A percentile compares a stretch with the other conserved stretches of the same genome.
phyloP scores from a whole-genome alignment of 805 yeast genomes.

The Starmera dryadoides region DNA sequence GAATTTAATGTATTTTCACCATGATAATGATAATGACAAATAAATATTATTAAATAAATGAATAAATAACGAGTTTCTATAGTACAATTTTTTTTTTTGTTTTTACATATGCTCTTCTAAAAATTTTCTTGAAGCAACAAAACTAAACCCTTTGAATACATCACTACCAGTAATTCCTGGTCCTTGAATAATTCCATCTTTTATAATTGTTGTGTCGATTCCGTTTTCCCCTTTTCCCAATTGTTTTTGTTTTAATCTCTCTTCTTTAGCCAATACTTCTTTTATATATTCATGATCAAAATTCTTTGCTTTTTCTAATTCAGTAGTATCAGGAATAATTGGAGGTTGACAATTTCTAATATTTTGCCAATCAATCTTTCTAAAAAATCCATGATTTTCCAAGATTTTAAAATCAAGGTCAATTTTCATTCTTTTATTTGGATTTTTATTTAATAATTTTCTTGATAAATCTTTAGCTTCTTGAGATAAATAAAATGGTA shows the following conservation, averaged over 20 bases:
- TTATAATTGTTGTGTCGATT: neutral
- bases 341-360: constrained; percentile 55
- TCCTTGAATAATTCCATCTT: too few species aligned
- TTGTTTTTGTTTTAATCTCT: too few species aligned
- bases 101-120: constrained; percentile 21
- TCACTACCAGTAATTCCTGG: constrained; percentile 5
- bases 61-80: neutral
- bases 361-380: constrained; percentile 63
- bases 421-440: constrained; percentile 54
- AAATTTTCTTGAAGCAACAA: constrained; percentile 32
- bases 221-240: neutral
- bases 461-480: constrained; percentile 71
- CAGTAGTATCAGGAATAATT: constrained; percentile 64
- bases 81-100: neutral
- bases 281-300: constrained; percentile 70
- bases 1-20: constrained; percentile 40
- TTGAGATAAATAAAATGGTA: constrained; percentile 63
- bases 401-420: constrained; percentile 35
- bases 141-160: constrained; percentile 37
- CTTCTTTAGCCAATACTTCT: constrained; percentile 26
- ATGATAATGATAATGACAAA: constrained; percentile 7
- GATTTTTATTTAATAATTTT: constrained; percentile 62
- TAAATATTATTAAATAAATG: neutral
- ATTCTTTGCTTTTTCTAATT: constrained; percentile 75
- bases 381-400: constrained; percentile 64